These are phyloP conservation scores for Fusarium fujikuroi DNA, from an alignment of 2,329 filamentous ascomycete genomes.

Conservation along the genomic window DNA sequence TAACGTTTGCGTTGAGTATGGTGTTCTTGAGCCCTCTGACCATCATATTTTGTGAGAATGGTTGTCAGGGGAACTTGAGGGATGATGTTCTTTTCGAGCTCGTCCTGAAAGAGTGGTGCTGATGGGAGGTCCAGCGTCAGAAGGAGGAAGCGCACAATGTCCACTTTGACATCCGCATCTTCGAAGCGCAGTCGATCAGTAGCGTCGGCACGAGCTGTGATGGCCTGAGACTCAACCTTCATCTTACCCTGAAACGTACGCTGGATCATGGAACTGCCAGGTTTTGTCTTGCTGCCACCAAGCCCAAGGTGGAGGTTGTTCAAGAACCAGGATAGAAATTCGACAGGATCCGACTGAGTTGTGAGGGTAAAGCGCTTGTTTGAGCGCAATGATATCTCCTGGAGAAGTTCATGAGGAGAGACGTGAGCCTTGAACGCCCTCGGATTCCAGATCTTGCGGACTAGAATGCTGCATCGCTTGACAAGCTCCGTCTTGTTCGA, in stretches of 20 bases:
- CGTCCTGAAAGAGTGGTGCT: slow-evolving; percentile 94
- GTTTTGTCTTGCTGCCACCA: slow-evolving; percentile 88
- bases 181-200: slow-evolving; percentile 92
- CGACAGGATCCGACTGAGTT: slow-evolving; percentile 91
- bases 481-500: slow-evolving; percentile 79
- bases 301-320: slow-evolving; percentile 94
- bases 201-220: slow-evolving; percentile 89
- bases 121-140: slow-evolving; percentile 92
- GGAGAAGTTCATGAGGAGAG: slow-evolving; percentile 94
- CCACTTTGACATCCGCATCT: slow-evolving; percentile 82
- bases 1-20: slow-evolving; percentile 89
- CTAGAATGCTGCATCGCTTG: slow-evolving; percentile 86
- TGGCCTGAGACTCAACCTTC: slow-evolving; percentile 91
- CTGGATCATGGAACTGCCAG: slow-evolving; percentile 87
- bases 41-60: slow-evolving; percentile 93
- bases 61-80: slow-evolving; percentile 86
- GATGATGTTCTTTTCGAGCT: slow-evolving; percentile 94
- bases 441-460: slow-evolving; percentile 98
- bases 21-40: slow-evolving; percentile 85
- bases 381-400: slow-evolving; percentile 90
- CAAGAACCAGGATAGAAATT: slow-evolving; percentile 97
- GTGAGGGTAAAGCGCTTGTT: slow-evolving; percentile 94
- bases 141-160: slow-evolving; percentile 85
- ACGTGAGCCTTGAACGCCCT: slow-evolving; percentile 97
- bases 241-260: slow-evolving; percentile 93